These are phyloP conservation scores for bread wheat (Triticum aestivum) DNA, from an alignment of 176 grass and related monocot genomes.

Conservation along the genomic window DNA sequence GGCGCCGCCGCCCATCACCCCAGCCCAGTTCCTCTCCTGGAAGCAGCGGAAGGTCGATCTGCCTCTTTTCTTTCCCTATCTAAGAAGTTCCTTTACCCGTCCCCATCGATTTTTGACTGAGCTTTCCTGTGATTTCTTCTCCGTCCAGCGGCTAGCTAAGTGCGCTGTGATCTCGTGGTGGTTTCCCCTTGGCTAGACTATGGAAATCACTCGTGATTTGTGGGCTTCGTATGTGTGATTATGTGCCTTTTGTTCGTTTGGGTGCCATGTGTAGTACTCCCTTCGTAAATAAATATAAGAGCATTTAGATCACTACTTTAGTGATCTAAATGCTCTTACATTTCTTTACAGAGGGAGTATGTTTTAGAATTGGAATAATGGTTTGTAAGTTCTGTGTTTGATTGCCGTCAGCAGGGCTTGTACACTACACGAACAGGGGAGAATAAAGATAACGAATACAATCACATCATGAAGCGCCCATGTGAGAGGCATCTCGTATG, in stretches of 20 bases:
- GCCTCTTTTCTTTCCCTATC: not conserved
- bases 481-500: not conserved
- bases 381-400: not conserved
- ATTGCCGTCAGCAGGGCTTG: not conserved
- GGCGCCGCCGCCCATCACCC: conserved; percentile 34
- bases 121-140: not conserved
- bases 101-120: conserved; percentile 5
- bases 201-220: not conserved
- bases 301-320: too few species aligned
- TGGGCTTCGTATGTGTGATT: not conserved
- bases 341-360: not conserved
- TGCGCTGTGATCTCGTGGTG: not conserved
- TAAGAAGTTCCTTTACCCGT: not conserved
- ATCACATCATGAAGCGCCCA: not conserved
- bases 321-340: too few species aligned
- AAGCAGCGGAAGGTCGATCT: conserved; percentile 70
- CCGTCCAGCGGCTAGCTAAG: not conserved
- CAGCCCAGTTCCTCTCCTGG: conserved; percentile 76
- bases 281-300: too few species aligned
- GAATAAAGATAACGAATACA: not conserved
- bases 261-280: not conserved
- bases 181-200: not conserved
- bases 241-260: not conserved
- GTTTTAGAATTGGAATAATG: not conserved
- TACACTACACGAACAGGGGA: not conserved